Conservation (phyloP, 305 asterid species). For the Fraxinus latifolia region DNA sequence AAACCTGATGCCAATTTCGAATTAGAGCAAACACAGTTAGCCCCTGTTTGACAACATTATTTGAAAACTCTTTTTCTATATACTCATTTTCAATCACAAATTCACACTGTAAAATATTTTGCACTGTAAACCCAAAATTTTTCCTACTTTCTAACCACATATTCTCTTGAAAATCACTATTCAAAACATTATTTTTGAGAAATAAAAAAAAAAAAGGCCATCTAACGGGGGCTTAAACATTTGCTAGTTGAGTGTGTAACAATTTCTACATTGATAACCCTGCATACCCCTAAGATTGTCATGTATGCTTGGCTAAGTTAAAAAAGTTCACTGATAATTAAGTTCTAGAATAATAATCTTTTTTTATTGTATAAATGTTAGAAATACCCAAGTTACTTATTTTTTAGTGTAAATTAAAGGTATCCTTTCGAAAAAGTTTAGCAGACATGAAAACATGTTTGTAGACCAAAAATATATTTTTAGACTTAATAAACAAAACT, state of each 20-base stretch:
- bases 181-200: background rate
- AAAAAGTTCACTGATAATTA: background rate
- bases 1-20: constrained; percentile 48
- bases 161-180: background rate
- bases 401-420: background rate
- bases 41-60: background rate
- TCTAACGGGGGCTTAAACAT: background rate
- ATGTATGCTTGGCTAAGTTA: background rate
- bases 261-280: background rate
- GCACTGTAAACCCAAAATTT: too few relatives aligned
- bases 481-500: background rate
- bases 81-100: background rate
- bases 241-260: background rate
- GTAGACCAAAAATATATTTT: background rate
- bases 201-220: background rate
- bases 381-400: background rate
- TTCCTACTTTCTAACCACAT: too few relatives aligned
- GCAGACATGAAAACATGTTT: background rate
- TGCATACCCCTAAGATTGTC: background rate
- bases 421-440: background rate
- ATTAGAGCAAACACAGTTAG: constrained; percentile 20
- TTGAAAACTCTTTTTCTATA: too few relatives aligned
- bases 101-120: too few relatives aligned
- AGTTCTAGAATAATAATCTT: background rate
- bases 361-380: background rate